These are phyloP conservation scores for Ophidiomyces ophidiicola DNA, from an alignment of 2,329 filamentous ascomycete genomes.

Conservation along the genomic window DNA sequence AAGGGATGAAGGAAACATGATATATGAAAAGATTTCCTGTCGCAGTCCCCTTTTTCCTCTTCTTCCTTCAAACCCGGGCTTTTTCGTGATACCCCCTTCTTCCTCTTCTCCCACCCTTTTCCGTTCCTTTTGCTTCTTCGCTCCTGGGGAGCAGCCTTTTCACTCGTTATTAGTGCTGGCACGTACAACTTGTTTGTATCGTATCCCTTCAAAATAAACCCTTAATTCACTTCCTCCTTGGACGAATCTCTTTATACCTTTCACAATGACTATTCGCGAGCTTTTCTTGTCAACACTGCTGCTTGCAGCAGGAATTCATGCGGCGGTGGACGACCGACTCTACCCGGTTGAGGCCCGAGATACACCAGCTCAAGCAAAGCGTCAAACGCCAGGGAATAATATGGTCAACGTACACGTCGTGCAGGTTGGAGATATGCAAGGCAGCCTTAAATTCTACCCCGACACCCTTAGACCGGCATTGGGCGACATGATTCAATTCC, in stretches of 20 bases:
- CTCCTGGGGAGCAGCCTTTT: constrained; percentile 8
- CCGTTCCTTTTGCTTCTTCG: neutral
- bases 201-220: neutral
- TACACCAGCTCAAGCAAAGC: constrained; percentile 1
- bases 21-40: constrained; percentile 8
- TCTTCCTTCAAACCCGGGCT: neutral
- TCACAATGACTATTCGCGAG: constrained; percentile 9
- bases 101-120: neutral
- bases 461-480: constrained; percentile 50
- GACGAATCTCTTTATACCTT: neutral
- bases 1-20: constrained; percentile 5
- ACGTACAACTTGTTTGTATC: neutral
- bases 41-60: neutral
- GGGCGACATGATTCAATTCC: constrained; percentile 44
- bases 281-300: constrained; percentile 5
- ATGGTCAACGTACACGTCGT: constrained; percentile 47
- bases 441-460: constrained; percentile 51
- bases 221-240: neutral
- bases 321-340: constrained; percentile 5
- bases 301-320: constrained; percentile 6
- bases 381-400: neutral
- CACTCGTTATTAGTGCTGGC: constrained; percentile 5
- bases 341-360: constrained; percentile 3
- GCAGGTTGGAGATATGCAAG: constrained; percentile 47
- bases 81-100: constrained; percentile 3